Evolutionary conservation across 2,329 filamentous ascomycete species (phyloP).

Genomic region (Colletotrichum somersetense): DNA sequence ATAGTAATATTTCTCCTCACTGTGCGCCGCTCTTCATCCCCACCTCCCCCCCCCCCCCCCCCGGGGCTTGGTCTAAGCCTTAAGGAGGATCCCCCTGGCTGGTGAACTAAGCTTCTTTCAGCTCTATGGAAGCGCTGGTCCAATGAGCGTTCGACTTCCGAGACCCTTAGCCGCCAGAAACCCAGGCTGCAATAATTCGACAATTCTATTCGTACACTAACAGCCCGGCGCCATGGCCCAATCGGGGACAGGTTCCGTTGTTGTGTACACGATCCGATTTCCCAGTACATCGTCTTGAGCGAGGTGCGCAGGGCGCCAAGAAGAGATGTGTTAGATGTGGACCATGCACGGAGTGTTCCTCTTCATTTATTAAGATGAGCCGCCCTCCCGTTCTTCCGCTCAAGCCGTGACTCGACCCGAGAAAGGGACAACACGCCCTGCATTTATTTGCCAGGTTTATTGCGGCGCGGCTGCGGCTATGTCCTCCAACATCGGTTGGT

Average conservation of each 20-base stretch:
- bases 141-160: background rate
- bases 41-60: background rate
- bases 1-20: background rate
- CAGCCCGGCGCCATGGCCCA: background rate
- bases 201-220: background rate
- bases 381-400: background rate
- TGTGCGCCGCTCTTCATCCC: too few relatives aligned
- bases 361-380: background rate
- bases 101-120: slow-evolving; percentile 20
- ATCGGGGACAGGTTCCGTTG: background rate
- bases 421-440: background rate
- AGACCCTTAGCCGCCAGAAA: too few relatives aligned
- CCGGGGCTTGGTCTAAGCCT: slow-evolving; percentile 19
- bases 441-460: background rate
- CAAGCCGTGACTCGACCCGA: too few relatives aligned
- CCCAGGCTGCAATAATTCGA: background rate
- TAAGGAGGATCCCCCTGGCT: slow-evolving; percentile 1
- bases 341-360: background rate
- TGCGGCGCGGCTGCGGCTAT: slow-evolving; percentile 1
- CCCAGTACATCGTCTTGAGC: background rate
- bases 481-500: too few relatives aligned
- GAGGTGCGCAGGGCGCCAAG: background rate
- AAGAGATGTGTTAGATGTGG: background rate
- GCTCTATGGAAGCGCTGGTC: slow-evolving; percentile 4
- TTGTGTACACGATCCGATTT: background rate